These are phyloP conservation scores for Kwoniella sp. DNA, from an alignment of 768 basidiomycete genomes.

Conservation along the genomic window DNA sequence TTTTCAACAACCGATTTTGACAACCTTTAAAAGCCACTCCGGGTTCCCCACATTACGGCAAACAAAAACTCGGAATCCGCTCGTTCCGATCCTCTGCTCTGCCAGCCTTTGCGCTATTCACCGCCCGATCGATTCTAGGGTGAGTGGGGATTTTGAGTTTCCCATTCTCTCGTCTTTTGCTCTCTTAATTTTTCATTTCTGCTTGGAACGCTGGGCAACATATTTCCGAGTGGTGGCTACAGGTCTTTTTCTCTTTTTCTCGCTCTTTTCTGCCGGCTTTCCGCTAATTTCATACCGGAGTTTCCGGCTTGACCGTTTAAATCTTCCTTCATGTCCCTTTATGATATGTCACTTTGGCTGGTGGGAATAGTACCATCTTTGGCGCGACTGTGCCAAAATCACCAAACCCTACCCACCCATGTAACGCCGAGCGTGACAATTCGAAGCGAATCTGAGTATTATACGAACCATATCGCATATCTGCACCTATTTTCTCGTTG, in stretches of 20 bases:
- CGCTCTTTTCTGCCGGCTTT: background rate
- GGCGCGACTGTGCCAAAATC: background rate
- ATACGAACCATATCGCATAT: background rate
- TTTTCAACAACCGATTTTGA: background rate
- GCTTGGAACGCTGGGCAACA: constrained; percentile 1
- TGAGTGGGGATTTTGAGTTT: background rate
- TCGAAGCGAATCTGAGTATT: background rate
- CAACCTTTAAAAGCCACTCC: background rate
- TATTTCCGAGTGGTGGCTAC: constrained; percentile 1
- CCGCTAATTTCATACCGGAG: background rate
- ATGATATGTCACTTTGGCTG: background rate
- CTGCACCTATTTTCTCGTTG: background rate
- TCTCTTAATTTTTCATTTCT: background rate
- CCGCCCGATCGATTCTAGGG: background rate
- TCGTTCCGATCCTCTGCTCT: background rate
- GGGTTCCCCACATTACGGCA: background rate
- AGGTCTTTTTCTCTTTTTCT: background rate
- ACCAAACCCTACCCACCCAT: background rate
- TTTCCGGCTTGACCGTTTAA: background rate
- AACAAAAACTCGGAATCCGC: background rate
- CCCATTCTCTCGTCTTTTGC: background rate
- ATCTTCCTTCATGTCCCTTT: background rate
- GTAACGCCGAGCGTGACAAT: constrained; percentile 4
- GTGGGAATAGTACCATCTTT: background rate
- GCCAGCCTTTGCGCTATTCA: background rate